Conservation (phyloP, 163 green algal species). For the Chlorella variabilis region DNA sequence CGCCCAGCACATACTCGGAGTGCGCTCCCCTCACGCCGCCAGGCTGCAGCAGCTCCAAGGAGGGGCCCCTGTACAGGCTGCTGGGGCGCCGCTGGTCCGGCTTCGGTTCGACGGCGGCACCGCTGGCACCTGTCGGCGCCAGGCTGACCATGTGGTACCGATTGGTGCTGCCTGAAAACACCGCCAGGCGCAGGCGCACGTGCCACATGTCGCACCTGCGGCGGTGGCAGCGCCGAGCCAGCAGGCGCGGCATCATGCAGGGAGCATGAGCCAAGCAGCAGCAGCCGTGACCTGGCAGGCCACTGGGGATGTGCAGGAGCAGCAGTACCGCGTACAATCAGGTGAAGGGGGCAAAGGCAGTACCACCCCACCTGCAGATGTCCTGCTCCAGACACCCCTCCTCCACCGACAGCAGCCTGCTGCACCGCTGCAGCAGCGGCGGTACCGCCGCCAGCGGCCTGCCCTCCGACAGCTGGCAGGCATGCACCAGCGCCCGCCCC, state of each 20-base stretch:
- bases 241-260: too few relatives aligned
- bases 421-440: conserved; percentile 18
- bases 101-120: background rate
- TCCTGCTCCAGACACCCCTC: conserved; percentile 50
- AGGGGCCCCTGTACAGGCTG: background rate
- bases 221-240: too few relatives aligned
- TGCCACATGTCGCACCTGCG: conserved; percentile 53
- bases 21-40: background rate
- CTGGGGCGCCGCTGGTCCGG: background rate
- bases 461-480: too few relatives aligned
- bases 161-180: background rate
- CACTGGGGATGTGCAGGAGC: too few relatives aligned
- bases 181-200: conserved; percentile 30
- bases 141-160: conserved; percentile 18
- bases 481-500: background rate
- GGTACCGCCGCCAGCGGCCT: background rate
- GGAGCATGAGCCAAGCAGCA: too few relatives aligned
- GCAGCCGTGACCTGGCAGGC: background rate
- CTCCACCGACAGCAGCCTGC: conserved; percentile 52
- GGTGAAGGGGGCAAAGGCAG: too few relatives aligned
- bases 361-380: conserved; percentile 41
- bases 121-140: background rate
- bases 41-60: conserved; percentile 14
- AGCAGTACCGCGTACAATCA: too few relatives aligned
- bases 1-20: conserved; percentile 4